Percentiles rank a stretch among this genome's conserved stretches.
phyloP scores from a whole-genome alignment of 2,329 filamentous ascomycete species.

The Pezizomycotina sp. region DNA sequence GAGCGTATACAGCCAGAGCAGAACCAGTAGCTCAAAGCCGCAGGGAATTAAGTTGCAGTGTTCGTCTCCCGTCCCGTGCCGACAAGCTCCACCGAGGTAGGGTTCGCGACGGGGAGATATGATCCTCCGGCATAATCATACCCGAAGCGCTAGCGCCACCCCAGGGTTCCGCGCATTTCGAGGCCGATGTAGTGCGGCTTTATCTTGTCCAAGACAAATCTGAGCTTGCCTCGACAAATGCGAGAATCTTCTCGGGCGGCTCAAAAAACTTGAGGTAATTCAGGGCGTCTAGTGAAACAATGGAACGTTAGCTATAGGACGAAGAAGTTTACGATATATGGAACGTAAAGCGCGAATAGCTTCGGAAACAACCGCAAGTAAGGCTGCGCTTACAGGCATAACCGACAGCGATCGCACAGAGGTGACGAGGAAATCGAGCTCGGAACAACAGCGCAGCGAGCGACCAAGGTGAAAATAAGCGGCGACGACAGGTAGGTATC shows the following conservation, averaged over 20 bases:
- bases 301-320: conserved; percentile 1
- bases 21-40: too few relatives aligned
- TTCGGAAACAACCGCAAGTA: background rate
- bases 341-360: background rate
- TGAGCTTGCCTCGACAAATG: conserved; percentile 77
- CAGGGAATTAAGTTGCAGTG: too few relatives aligned
- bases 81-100: too few relatives aligned
- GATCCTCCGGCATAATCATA: too few relatives aligned
- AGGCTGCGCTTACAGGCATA: conserved; percentile 54
- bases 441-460: conserved; percentile 62
- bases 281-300: conserved; percentile 47
- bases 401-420: conserved; percentile 67
- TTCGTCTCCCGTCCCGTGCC: too few relatives aligned
- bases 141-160: too few relatives aligned
- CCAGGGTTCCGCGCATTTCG: too few relatives aligned
- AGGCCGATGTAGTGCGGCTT: conserved; percentile 85
- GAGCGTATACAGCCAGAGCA: too few relatives aligned
- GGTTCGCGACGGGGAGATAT: too few relatives aligned
- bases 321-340: conserved; percentile 20
- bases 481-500: conserved; percentile 87
- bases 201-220: conserved; percentile 62
- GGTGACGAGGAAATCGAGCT: conserved; percentile 70
- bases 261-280: conserved; percentile 80
- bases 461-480: conserved; percentile 51
- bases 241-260: conserved; percentile 70